Conservation (phyloP, 176 grass and related monocot genomes). For the Aegilops longissima region DNA sequence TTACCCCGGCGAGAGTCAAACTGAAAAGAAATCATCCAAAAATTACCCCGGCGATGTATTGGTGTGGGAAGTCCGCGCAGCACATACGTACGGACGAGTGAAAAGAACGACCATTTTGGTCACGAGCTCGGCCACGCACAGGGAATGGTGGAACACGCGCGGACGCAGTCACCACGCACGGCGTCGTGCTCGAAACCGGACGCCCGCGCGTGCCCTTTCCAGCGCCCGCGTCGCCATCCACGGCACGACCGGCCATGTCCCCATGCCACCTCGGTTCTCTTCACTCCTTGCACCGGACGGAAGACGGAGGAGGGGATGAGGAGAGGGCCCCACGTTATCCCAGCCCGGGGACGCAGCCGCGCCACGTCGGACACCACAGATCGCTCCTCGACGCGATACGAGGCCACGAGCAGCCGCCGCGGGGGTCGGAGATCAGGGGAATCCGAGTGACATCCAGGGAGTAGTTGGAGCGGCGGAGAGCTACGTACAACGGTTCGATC, state of each 20-base stretch:
- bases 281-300: neutral
- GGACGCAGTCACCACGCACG: neutral
- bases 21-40: too few relatives aligned
- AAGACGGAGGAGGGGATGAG: neutral
- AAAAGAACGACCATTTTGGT: too few relatives aligned
- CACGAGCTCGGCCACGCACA: too few relatives aligned
- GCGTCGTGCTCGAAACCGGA: neutral
- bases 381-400: neutral
- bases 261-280: neutral
- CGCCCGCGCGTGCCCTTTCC: neutral
- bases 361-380: slow-evolving; percentile 31
- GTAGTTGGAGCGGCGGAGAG: neutral
- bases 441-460: neutral
- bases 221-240: neutral
- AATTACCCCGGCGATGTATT: too few relatives aligned
- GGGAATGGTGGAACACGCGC: too few relatives aligned
- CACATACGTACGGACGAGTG: too few relatives aligned
- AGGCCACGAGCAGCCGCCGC: neutral
- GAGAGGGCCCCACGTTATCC: slow-evolving; percentile 25
- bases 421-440: neutral
- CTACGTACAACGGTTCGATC: neutral
- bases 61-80: too few relatives aligned
- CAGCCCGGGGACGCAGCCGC: neutral
- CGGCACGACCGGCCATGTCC: neutral
- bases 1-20: too few relatives aligned